A percentile compares a stretch with the other conserved stretches of the same genome.
Evolutionary conservation across 768 basidiomycete species (phyloP).

Genomic region (Lentinus brumalis): DNA sequence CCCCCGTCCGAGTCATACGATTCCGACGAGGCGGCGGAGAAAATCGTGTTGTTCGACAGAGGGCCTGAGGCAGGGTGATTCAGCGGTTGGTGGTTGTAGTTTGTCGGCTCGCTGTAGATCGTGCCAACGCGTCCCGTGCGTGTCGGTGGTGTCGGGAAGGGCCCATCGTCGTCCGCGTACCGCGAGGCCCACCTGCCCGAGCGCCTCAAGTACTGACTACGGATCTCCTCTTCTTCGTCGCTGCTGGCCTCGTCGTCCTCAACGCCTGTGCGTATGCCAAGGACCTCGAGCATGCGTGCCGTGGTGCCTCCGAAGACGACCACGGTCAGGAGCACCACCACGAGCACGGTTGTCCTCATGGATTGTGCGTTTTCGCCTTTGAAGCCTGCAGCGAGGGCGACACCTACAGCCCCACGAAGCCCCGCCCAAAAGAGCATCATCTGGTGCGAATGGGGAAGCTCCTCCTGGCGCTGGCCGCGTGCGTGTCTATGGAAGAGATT

Average conservation of each 20-base stretch:
- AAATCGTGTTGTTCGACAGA: conserved; percentile 39
- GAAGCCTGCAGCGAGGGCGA: conserved; percentile 95
- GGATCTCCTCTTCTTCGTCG: conserved; percentile 51
- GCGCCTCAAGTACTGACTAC: conserved; percentile 31
- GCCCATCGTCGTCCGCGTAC: conserved; percentile 33
- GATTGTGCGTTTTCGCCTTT: conserved; percentile 91
- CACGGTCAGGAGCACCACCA: conserved; percentile 94
- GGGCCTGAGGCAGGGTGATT: conserved; percentile 5
- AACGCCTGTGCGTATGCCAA: conserved; percentile 94
- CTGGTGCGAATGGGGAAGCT: conserved; percentile 96
- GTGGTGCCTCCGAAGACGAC: conserved; percentile 97
- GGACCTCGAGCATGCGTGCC: conserved; percentile 91
- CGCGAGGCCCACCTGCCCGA: conserved; percentile 41
- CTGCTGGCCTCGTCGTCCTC: conserved; percentile 82
- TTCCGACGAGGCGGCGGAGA: conserved; percentile 76
- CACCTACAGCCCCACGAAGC: conserved; percentile 93
- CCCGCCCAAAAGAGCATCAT: conserved; percentile 99
- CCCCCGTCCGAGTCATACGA: conserved; percentile 73
- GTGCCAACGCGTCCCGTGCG: conserved; percentile 42
- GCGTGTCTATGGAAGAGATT: conserved; percentile 88
- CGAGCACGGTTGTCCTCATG: conserved; percentile 89
- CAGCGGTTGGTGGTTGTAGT: conserved; percentile 65
- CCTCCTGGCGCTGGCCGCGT: conserved; percentile 84
- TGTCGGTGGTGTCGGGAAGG: conserved; percentile 22
- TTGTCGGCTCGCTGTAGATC: conserved; percentile 50